These are phyloP conservation scores for Saturnispora gosingensis DNA, from an alignment of 805 yeast species.

Conservation along the genomic window DNA sequence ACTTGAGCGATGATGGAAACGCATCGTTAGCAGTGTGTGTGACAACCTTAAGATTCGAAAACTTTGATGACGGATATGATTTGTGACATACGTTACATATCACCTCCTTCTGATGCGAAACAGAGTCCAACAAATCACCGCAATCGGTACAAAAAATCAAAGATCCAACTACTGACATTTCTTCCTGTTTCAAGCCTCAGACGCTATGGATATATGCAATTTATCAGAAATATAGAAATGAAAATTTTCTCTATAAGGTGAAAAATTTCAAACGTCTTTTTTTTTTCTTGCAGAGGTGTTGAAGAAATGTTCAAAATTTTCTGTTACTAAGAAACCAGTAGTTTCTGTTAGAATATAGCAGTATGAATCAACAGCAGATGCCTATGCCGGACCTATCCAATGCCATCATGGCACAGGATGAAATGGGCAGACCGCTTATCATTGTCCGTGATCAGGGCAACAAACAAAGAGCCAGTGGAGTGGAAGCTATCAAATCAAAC, in stretches of 20 bases:
- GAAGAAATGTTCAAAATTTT: neutral
- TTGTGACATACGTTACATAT: conserved; percentile 31
- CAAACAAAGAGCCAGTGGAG: conserved; percentile 55
- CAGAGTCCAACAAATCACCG: conserved; percentile 79
- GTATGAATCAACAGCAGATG: conserved; percentile 22
- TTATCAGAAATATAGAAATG: neutral
- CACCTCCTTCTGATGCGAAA: conserved; percentile 30
- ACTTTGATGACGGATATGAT: conserved; percentile 37
- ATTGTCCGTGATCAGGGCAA: conserved; percentile 74
- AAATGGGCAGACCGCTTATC: conserved; percentile 97
- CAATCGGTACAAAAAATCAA: conserved; percentile 89
- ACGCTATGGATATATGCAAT: neutral
- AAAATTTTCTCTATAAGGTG: neutral
- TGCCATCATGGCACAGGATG: conserved; percentile 98
- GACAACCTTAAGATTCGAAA: conserved; percentile 72
- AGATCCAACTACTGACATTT: conserved; percentile 92
- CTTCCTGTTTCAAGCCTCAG: neutral
- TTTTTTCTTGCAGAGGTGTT: neutral
- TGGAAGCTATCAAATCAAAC: conserved; percentile 79
- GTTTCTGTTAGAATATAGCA: neutral
- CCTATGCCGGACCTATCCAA: conserved; percentile 89
- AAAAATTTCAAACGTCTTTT: neutral
- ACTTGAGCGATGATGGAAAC: conserved; percentile 75
- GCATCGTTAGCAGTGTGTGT: conserved; percentile 89
- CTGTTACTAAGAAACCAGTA: neutral